Evolutionary conservation across 2,329 filamentous ascomycete genomes (phyloP), one percentile per base, ranked within the genome.

Genomic region (Chrysoporthe austroafricana): DNA sequence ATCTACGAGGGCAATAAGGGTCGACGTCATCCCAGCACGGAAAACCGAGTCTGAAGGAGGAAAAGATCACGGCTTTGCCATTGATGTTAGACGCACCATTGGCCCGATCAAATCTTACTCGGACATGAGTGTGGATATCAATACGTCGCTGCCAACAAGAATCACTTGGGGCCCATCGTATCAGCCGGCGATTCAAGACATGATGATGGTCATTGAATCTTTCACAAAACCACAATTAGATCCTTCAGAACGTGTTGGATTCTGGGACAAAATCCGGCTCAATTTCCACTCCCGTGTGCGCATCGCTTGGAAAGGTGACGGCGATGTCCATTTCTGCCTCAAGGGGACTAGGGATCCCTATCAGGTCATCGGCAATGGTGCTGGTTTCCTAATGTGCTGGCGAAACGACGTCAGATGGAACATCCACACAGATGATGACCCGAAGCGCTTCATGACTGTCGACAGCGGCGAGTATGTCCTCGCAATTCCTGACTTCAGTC

Each of bases 161-260:
- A 95, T 99, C 64, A 97, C 95, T 0, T 99, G 96, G 96, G 94
- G 94, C 8, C 94, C 96, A 58, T 97, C 94, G 2, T 99, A 98
- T 75, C 96, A 99, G 75, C 96, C 96, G 39, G 95, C 95, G 1
- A 95, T 99, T 61, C 96, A 99, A 77, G 96, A 99, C 76, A 97
- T 98, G 91, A 99, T 99, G 96, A 97, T 98, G 87, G 94, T 94
- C 36, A 92, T 99, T 70, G 96, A 99, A 79, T 95, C 92, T 2
- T 98, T 99, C 77, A 97, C 95, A 0, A 99, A 99, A 76, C 93
- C 95, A 8, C 94, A 95, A 71, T 85, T 97, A 39, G 96, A 99
- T 77, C 91, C 92, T 1, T 98, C 96, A 0, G 96, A 99, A 71
- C 87, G 91, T 66, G 93, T 97, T 59, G 96, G 96, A 3, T 99